Base-by-base conservation (phyloP, 2,329 filamentous ascomycete genomes). In the Fusarium tricinctum region DNA sequence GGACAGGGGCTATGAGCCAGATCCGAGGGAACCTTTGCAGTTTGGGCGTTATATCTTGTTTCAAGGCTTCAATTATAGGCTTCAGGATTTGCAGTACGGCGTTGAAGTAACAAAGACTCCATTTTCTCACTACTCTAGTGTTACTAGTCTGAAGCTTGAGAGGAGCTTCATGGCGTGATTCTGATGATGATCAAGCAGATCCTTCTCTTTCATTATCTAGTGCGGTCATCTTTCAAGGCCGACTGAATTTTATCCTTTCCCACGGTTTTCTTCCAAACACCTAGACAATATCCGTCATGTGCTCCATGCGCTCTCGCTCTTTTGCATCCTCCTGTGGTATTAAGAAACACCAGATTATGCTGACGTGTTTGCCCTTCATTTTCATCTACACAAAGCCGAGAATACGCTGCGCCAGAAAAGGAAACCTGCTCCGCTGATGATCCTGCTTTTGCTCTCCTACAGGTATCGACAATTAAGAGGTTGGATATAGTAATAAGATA, bases 131-230 rank as follows among this genome's bases (percentile, higher is more conserved):
- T 42, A 45, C 63, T 47, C 43, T 63, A 59, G 50, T 45, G 55
- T 53, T 53, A 39, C 62, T 49, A 56, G 28, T 50, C 49, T 69
- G 57, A 43, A 62, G 53, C 42, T 66, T 40, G 28, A 66, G 43
- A 56, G 62, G 57, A 70, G 62, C 49, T 66, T 57, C 57, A 70
- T 69, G 66, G 66, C 66, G 62, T 69, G 66, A 70, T 70, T 63
- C 28, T 66, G 47, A 44, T 53, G 66, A 47, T 63, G 58, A 63
- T 70, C 62, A 39, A 69, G 66, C 66, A 69, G 66, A 69, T 70
- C 66, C 45, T 66, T 52, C 42, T 63, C 62, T 51, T 70, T 40
- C 59, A 44, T 63, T 51, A 70, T 53, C 66, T 69, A 69, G 66
- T 62, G 66, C 58, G 26, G 26, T 67, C 53, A 48, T 54, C 33